These are phyloP conservation scores for Sporisorium scitamineum DNA, from an alignment of 1,284 basidiomycete species.

Conservation along the genomic window DNA sequence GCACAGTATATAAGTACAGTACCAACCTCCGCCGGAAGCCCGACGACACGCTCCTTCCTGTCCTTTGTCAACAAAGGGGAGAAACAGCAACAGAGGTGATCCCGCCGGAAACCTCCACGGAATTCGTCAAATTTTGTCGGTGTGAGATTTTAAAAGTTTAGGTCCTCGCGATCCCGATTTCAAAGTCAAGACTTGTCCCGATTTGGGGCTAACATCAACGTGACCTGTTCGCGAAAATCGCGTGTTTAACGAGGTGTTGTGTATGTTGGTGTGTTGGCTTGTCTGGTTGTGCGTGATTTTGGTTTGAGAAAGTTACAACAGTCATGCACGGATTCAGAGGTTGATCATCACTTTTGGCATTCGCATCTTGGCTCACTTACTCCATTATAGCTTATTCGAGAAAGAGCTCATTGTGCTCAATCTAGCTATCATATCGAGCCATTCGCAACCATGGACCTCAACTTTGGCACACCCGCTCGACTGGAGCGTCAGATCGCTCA, in stretches of 20 bases:
- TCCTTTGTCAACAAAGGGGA: background rate
- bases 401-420: background rate
- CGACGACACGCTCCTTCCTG: background rate
- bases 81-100: too few species aligned
- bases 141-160: background rate
- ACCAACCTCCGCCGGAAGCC: background rate
- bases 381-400: background rate
- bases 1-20: too few species aligned
- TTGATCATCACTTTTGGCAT: background rate
- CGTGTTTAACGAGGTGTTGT: conserved; percentile 16
- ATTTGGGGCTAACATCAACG: conserved; percentile 15
- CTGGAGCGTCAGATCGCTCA: conserved; percentile 55
- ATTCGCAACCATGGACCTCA: conserved; percentile 37
- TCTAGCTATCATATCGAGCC: background rate
- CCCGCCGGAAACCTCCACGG: too few species aligned
- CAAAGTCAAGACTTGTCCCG: background rate
- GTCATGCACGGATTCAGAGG: background rate
- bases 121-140: background rate
- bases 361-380: background rate
- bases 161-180: too few species aligned
- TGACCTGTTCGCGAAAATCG: conserved; percentile 37
- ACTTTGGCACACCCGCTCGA: conserved; percentile 51
- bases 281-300: background rate
- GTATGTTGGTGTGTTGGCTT: conserved; percentile 4
- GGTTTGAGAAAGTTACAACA: background rate